Conservation (phyloP, 352 stramenopile genomes). For the Pythium sukuiense region DNA sequence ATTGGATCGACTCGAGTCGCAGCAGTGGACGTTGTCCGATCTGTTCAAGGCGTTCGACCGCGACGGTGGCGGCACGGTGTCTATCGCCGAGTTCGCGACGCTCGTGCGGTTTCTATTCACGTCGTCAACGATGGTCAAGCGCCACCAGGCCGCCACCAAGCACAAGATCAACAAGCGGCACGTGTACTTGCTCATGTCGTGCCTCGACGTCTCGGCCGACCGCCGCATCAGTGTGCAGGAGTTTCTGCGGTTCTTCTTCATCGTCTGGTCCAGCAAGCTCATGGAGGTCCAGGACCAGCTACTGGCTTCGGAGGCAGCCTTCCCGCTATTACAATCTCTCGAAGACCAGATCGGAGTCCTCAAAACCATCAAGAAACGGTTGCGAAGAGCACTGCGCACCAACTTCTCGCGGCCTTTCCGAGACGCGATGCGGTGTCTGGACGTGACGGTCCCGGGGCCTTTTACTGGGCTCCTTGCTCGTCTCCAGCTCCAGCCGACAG, state of each 20-base stretch:
- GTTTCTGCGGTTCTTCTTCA: conserved; percentile 55
- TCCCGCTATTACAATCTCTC: conserved; percentile 3
- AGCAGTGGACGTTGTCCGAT: conserved; percentile 47
- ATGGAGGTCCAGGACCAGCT: conserved; percentile 55
- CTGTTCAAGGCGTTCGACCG: conserved; percentile 52
- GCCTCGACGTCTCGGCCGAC: conserved; percentile 45
- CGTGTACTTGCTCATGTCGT: conserved; percentile 53
- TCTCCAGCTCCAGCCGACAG: conserved; percentile 30
- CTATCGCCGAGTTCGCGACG: conserved; percentile 49
- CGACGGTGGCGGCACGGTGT: conserved; percentile 46
- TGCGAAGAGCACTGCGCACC: conserved; percentile 41
- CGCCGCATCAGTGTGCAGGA: conserved; percentile 43
- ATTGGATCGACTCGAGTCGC: conserved; percentile 43
- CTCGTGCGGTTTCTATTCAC: conserved; percentile 48
- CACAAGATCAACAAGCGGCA: conserved; percentile 41
- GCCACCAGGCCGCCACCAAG: conserved; percentile 18
- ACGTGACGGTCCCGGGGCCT: conserved; percentile 38
- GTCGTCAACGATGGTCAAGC: conserved; percentile 20
- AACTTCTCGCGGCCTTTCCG: conserved; percentile 59
- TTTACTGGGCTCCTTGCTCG: conserved; percentile 38
- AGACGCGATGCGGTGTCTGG: conserved; percentile 51
- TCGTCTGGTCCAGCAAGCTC: conserved; percentile 51
- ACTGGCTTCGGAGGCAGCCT: conserved; percentile 24
- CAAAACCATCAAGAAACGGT: conserved; percentile 23
- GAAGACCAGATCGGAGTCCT: conserved; percentile 10